These are phyloP conservation scores for Ricinus communis DNA, from an alignment of 345 rosid genomes.

Conservation along the genomic window DNA sequence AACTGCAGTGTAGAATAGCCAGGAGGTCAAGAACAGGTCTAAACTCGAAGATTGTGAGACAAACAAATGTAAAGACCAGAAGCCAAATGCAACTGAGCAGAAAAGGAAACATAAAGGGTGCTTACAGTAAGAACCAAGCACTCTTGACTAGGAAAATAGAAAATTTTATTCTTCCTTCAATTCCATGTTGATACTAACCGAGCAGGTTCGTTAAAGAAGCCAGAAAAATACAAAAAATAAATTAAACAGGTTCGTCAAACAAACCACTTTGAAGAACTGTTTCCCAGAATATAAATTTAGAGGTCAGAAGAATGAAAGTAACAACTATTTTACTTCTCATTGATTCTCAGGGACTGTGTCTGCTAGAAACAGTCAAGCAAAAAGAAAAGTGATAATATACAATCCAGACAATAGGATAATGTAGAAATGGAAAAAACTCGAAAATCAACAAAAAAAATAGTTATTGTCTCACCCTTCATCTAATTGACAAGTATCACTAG, in stretches of 20 bases:
- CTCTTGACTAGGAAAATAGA: neutral
- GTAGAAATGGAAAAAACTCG: neutral
- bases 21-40: constrained; percentile 10
- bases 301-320: neutral
- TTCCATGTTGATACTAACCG: too few relatives aligned
- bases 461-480: neutral
- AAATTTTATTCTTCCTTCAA: neutral
- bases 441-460: neutral
- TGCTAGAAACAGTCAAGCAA: neutral
- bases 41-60: neutral
- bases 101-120: neutral
- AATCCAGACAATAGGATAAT: neutral
- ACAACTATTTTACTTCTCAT: neutral
- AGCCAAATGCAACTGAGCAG: neutral
- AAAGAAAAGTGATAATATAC: neutral
- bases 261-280: neutral
- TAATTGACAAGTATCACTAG: neutral
- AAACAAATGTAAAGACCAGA: neutral
- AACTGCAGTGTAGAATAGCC: constrained; percentile 43
- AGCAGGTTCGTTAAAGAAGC: too few relatives aligned
- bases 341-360: neutral
- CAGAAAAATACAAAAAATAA: too few relatives aligned
- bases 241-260: too few relatives aligned
- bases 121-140: neutral
- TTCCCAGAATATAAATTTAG: neutral